These are phyloP conservation scores for Coprinopsis cinerea DNA, from an alignment of 768 basidiomycete genomes.

Conservation along the genomic window DNA sequence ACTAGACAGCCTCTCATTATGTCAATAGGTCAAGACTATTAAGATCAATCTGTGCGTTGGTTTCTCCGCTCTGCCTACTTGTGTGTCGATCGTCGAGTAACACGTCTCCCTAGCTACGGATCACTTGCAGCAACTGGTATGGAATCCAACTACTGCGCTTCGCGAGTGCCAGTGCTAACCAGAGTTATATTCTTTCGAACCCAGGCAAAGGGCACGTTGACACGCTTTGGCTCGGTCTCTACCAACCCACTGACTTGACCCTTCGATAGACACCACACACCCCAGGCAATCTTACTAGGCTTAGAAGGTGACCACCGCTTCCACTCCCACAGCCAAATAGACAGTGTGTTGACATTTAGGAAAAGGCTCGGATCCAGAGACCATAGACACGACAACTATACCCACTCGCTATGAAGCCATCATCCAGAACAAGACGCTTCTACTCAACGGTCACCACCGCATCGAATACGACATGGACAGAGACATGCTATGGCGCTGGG, in stretches of 20 bases:
- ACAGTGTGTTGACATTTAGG: not conserved
- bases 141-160: constrained; percentile 9
- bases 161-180: no score
- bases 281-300: constrained; percentile 80
- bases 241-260: constrained; percentile 1
- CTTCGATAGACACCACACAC: constrained; percentile 67
- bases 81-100: no score
- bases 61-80: constrained; percentile 1
- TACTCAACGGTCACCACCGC: constrained; percentile 67
- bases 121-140: constrained; percentile 88
- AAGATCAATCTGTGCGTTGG: constrained; percentile 75
- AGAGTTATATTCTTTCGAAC: not conserved
- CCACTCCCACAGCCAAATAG: constrained; percentile 14
- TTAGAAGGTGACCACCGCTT: constrained; percentile 48
- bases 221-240: not conserved
- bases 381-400: constrained; percentile 83
- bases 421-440: constrained; percentile 53
- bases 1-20: constrained; percentile 3
- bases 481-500: constrained; percentile 93
- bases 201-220: constrained; percentile 68
- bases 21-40: constrained; percentile 58
- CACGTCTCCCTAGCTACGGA: constrained; percentile 58
- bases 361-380: constrained; percentile 83
- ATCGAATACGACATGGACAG: constrained; percentile 83
- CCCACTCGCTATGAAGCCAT: constrained; percentile 71